Evolutionary conservation across 192 early-diverging fungal species (phyloP).

Genomic region (Dimargaris verticillata): DNA sequence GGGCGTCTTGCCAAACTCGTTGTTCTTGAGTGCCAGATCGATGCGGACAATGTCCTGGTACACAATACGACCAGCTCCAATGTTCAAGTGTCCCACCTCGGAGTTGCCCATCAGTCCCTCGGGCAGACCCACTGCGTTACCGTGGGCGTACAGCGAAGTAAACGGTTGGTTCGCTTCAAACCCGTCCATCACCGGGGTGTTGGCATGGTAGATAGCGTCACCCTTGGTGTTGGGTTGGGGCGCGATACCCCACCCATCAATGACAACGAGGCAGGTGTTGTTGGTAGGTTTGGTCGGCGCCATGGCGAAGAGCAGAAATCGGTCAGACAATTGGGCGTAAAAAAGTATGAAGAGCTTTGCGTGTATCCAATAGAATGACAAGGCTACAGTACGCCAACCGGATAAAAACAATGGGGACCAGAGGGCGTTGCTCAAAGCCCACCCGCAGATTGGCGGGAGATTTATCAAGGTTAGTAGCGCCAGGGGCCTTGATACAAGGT

Average conservation of each 20-base stretch:
- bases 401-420: too few species aligned
- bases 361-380: too few species aligned
- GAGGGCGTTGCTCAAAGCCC: too few species aligned
- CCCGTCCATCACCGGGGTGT: slow-evolving; percentile 83
- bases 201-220: slow-evolving; percentile 83
- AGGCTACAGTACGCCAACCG: too few species aligned
- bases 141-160: slow-evolving; percentile 79
- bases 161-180: slow-evolving; percentile 59
- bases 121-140: slow-evolving; percentile 85
- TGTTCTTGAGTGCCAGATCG: slow-evolving; percentile 76
- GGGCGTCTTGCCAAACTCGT: slow-evolving; percentile 54
- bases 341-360: too few species aligned
- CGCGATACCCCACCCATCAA: slow-evolving; percentile 97
- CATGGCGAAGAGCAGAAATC: not conserved
- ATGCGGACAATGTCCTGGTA: slow-evolving; percentile 99
- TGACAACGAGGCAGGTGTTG: slow-evolving; percentile 77
- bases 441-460: too few species aligned
- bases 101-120: slow-evolving; percentile 99
- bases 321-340: too few species aligned
- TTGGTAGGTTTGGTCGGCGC: slow-evolving; percentile 17
- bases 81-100: slow-evolving; percentile 98
- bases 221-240: slow-evolving; percentile 46
- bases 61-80: slow-evolving; percentile 96
- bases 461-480: too few species aligned
- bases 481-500: too few species aligned